These are phyloP conservation scores for Pythium pyrilobum DNA, from an alignment of 352 stramenopile genomes.

Conservation along the genomic window DNA sequence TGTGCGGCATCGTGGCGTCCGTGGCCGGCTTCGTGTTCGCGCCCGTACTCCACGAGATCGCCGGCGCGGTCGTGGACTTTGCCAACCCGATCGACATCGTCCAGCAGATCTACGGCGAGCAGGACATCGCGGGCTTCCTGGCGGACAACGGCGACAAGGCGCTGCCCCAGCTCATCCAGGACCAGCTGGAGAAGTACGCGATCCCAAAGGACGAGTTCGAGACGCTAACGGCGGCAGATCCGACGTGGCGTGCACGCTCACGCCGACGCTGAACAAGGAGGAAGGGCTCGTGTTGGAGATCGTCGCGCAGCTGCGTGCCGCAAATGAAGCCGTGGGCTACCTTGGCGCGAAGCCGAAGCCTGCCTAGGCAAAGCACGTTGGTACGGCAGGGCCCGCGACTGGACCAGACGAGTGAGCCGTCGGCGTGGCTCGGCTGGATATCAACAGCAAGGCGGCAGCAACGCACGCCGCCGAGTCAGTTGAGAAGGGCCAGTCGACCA, in stretches of 20 bases:
- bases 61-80: constrained; percentile 21
- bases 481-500: no score
- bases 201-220: constrained; percentile 18
- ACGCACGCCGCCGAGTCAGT: no score
- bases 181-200: constrained; percentile 3
- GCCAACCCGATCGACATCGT: constrained; percentile 24
- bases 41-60: constrained; percentile 20
- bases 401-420: no score
- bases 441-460: no score
- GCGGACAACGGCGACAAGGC: background rate
- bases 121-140: constrained; percentile 12
- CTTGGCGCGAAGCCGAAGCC: no score
- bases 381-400: no score
- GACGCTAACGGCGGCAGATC: constrained; percentile 4
- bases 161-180: background rate
- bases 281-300: background rate
- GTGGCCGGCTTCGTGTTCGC: constrained; percentile 20
- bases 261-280: background rate
- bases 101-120: constrained; percentile 8
- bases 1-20: constrained; percentile 15
- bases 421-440: no score
- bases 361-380: no score
- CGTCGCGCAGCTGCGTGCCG: background rate
- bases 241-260: background rate
- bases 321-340: background rate